These are phyloP conservation scores for Alternaria arbusti DNA, from an alignment of 2,329 filamentous ascomycete genomes.

Conservation along the genomic window DNA sequence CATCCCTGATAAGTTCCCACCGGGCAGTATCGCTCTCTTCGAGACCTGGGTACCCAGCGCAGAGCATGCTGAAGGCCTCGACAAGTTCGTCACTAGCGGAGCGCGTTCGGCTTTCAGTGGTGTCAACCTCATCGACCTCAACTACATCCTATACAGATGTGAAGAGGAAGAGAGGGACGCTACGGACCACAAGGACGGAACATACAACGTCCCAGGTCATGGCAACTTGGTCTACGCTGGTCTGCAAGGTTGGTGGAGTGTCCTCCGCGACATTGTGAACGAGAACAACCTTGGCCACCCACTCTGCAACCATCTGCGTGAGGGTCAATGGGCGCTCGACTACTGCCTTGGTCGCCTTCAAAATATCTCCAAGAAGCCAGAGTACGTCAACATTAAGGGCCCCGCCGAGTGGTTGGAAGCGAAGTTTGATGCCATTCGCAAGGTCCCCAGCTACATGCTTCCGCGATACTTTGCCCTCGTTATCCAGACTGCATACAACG, in stretches of 20 bases:
- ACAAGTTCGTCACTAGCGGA: slow-evolving; percentile 84
- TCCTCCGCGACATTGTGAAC: slow-evolving; percentile 81
- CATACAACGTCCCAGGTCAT: slow-evolving; percentile 83
- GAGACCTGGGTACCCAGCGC: slow-evolving; percentile 94
- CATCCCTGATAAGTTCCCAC: slow-evolving; percentile 82
- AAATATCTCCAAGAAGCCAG: slow-evolving; percentile 68
- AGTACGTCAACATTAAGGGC: slow-evolving; percentile 67
- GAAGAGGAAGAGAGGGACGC: slow-evolving; percentile 86
- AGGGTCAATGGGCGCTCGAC: slow-evolving; percentile 91
- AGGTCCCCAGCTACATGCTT: slow-evolving; percentile 84
- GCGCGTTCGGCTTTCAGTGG: slow-evolving; percentile 78
- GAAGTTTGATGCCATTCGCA: slow-evolving; percentile 84
- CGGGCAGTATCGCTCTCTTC: slow-evolving; percentile 92
- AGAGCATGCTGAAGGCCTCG: slow-evolving; percentile 82
- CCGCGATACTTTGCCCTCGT: slow-evolving; percentile 93
- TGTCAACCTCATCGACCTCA: slow-evolving; percentile 80
- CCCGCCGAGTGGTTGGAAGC: slow-evolving; percentile 81
- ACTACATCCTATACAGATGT: slow-evolving; percentile 88
- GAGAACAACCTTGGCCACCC: slow-evolving; percentile 94
- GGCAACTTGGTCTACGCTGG: slow-evolving; percentile 92
- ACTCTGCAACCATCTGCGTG: slow-evolving; percentile 87
- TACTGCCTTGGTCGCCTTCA: slow-evolving; percentile 83
- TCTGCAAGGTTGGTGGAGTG: slow-evolving; percentile 98
- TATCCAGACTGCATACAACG: slow-evolving; percentile 84
- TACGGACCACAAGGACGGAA: slow-evolving; percentile 81